phyloP scores from a whole-genome alignment of 2,329 filamentous ascomycete species.

The Epicoccum nigrum region DNA sequence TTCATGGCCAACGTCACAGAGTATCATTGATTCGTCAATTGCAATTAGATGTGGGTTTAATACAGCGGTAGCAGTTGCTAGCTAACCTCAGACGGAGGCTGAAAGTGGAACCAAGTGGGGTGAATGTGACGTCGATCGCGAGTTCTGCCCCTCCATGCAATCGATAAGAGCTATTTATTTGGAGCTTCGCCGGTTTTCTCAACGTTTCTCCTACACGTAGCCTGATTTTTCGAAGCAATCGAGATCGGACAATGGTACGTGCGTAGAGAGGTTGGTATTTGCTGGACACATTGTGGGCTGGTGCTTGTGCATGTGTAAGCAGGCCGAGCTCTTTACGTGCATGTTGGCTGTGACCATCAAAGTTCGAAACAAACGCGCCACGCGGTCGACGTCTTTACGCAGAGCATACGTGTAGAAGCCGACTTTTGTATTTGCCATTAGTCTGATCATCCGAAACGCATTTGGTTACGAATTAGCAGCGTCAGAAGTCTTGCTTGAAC shows the following conservation, averaged over 20 bases:
- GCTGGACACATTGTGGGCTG: background rate
- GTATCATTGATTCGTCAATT: conserved; percentile 24
- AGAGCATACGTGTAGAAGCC: background rate
- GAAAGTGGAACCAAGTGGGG: conserved; percentile 24
- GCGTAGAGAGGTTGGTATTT: background rate
- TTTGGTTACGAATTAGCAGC: conserved; percentile 1
- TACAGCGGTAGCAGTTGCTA: conserved; percentile 22
- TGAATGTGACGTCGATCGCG: conserved; percentile 22
- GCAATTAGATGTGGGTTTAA: conserved; percentile 27
- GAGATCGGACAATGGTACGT: background rate
- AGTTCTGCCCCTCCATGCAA: conserved; percentile 13
- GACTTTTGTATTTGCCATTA: too few species aligned
- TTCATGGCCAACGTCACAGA: conserved; percentile 17
- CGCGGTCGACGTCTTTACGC: background rate
- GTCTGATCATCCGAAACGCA: background rate
- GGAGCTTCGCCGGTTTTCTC: conserved; percentile 11
- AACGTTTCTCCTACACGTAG: conserved; percentile 7
- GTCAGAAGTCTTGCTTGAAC: background rate
- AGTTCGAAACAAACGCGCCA: conserved; percentile 5
- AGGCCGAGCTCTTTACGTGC: background rate
- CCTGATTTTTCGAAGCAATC: background rate
- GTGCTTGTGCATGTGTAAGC: background rate
- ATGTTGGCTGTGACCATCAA: background rate
- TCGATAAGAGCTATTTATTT: conserved; percentile 18
- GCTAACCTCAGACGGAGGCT: conserved; percentile 27